Percentiles rank a stretch among this genome's conserved stretches.
Conservation (phyloP, 805 yeast genomes). For the Metschnikowia lunata region DNA sequence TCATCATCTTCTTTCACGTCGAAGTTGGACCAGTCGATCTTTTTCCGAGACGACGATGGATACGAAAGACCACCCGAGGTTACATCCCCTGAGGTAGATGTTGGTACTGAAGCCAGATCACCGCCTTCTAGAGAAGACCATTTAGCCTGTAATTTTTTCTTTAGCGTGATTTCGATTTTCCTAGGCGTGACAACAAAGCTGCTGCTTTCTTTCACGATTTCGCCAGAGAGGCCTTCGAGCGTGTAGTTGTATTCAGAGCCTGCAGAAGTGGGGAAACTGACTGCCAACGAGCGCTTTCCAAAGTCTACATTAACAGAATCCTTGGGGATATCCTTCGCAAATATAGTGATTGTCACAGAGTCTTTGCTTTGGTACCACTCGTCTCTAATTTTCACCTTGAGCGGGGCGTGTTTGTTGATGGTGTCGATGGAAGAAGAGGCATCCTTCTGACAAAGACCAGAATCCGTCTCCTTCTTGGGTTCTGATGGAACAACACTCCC, state of each 20-base stretch:
- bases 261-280: slow-evolving; percentile 45
- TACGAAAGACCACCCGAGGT: slow-evolving; percentile 28
- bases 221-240: slow-evolving; percentile 49
- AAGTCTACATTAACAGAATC: slow-evolving; percentile 43
- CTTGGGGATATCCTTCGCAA: slow-evolving; percentile 59
- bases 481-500: background rate
- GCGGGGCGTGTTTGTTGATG: slow-evolving; percentile 39
- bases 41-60: slow-evolving; percentile 62
- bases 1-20: slow-evolving; percentile 44
- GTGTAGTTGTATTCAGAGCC: slow-evolving; percentile 55
- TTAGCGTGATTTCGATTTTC: slow-evolving; percentile 67
- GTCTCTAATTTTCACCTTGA: slow-evolving; percentile 33
- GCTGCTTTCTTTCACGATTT: slow-evolving; percentile 46
- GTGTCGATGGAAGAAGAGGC: slow-evolving; percentile 26
- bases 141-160: slow-evolving; percentile 40
- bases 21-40: slow-evolving; percentile 63
- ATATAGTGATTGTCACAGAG: slow-evolving; percentile 62
- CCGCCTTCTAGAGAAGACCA: slow-evolving; percentile 54
- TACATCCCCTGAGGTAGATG: background rate
- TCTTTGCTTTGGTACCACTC: slow-evolving; percentile 59
- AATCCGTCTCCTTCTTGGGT: no score
- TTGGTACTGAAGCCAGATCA: slow-evolving; percentile 9
- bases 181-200: slow-evolving; percentile 56
- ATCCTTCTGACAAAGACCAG: background rate
- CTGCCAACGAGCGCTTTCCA: slow-evolving; percentile 29